phyloP scores from a whole-genome alignment of 1,139 yeast species.

The Kluyveromyces marxianus region DNA sequence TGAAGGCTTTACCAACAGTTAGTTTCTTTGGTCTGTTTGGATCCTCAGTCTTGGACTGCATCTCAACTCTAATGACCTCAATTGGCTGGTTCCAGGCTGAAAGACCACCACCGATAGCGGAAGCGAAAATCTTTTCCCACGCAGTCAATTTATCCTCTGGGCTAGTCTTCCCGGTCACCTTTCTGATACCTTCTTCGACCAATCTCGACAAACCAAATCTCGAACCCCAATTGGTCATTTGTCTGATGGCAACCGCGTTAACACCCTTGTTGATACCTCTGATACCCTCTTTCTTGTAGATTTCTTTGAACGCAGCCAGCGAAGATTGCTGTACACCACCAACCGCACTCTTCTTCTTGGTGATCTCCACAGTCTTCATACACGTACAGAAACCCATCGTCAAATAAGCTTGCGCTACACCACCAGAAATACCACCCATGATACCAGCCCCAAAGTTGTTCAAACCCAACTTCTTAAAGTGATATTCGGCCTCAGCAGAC shows the following conservation, averaged over 20 bases:
- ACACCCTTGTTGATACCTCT: conserved; percentile 96
- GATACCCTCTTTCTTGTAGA: conserved; percentile 78
- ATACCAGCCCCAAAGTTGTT: conserved; percentile 78
- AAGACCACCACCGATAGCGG: conserved; percentile 92
- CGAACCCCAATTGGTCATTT: conserved; percentile 98
- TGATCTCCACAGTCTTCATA: conserved; percentile 96
- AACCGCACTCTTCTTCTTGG: conserved; percentile 74
- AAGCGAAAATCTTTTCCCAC: conserved; percentile 74
- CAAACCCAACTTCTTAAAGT: conserved; percentile 56
- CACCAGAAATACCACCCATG: conserved; percentile 92
- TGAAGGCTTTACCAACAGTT: conserved; percentile 70
- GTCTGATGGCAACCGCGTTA: conserved; percentile 98
- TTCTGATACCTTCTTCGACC: conserved; percentile 79
- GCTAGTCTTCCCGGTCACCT: conserved; percentile 50
- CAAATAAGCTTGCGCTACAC: conserved; percentile 83
- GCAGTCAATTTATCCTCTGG: conserved; percentile 58
- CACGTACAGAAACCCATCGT: conserved; percentile 98
- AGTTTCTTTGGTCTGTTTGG: conserved; percentile 94
- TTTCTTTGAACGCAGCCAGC: conserved; percentile 78
- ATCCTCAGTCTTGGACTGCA: conserved; percentile 89
- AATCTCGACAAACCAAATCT: conserved; percentile 88
- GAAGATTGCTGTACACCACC: conserved; percentile 69
- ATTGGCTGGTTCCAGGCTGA: conserved; percentile 99
- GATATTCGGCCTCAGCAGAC: conserved; percentile 85
- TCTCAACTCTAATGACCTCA: conserved; percentile 94